phyloP scores from a whole-genome alignment of 73 alveolate species.

The Paramecium pentaurelia region DNA sequence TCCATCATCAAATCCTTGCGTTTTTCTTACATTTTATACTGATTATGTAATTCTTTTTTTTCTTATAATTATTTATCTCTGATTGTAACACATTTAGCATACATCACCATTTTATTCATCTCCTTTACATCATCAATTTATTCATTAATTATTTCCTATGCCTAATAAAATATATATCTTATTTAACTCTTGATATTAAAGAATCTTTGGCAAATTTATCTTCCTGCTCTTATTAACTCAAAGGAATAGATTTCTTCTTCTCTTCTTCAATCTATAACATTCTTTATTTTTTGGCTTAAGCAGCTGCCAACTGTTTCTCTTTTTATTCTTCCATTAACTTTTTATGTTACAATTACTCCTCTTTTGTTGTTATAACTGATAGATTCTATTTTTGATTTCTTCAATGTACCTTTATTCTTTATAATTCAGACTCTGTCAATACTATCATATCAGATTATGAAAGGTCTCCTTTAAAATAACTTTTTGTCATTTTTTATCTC shows the following conservation, averaged over 20 bases:
- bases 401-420: constrained; percentile 3
- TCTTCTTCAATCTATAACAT: constrained; percentile 63
- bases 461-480: constrained; percentile 9
- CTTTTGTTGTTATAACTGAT: constrained; percentile 47
- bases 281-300: constrained; percentile 50
- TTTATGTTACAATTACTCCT: constrained; percentile 38
- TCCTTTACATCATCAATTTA: constrained; percentile 78
- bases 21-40: constrained; percentile 74
- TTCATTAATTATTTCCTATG: constrained; percentile 65
- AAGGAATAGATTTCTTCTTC: constrained; percentile 49
- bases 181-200: not conserved
- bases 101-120: constrained; percentile 77
- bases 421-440: constrained; percentile 33
- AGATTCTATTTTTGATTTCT: not conserved
- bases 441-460: constrained; percentile 43
- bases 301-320: constrained; percentile 48
- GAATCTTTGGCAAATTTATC: constrained; percentile 50
- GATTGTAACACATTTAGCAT: constrained; percentile 76
- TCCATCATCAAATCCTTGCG: constrained; percentile 82
- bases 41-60: constrained; percentile 69
- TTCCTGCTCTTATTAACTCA: constrained; percentile 34
- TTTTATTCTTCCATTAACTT: constrained; percentile 49
- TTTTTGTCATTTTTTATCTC: not conserved
- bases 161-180: not conserved
- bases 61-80: constrained; percentile 77